These are phyloP conservation scores for Aspergillaceae sp. DNA, from an alignment of 2,329 filamentous ascomycete species.

Conservation along the genomic window DNA sequence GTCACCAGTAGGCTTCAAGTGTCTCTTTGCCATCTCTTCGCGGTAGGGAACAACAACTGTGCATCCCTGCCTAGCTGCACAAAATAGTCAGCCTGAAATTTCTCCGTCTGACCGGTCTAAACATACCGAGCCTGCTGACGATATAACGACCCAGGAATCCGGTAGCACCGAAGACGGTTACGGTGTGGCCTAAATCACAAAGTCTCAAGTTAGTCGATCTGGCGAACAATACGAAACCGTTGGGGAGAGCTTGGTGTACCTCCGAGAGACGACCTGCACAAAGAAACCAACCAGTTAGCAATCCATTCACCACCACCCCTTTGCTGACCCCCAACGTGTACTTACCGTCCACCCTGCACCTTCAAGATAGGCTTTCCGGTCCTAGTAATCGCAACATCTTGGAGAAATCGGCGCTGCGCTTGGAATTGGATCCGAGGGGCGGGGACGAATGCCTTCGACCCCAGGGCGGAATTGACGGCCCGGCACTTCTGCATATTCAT, in stretches of 20 bases:
- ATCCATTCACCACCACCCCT: constrained; percentile 1
- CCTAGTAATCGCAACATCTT: constrained; percentile 86
- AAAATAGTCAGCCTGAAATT: constrained; percentile 19
- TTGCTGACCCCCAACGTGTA: constrained; percentile 13
- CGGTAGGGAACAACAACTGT: constrained; percentile 88
- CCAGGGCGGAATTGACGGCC: constrained; percentile 34
- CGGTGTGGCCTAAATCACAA: constrained; percentile 66
- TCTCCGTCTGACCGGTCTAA: constrained; percentile 12
- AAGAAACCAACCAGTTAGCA: constrained; percentile 15
- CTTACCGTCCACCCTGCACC: constrained; percentile 79
- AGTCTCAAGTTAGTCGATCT: constrained; percentile 18
- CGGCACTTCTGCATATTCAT: constrained; percentile 40
- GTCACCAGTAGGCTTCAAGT: constrained; percentile 93
- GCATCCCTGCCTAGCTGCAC: constrained; percentile 77
- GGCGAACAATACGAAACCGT: constrained; percentile 11
- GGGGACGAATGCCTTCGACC: constrained; percentile 30
- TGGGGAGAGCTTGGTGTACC: constrained; percentile 46
- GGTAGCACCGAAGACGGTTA: constrained; percentile 94
- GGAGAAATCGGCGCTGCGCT: constrained; percentile 45
- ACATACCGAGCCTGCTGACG: constrained; percentile 79
- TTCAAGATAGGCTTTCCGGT: constrained; percentile 94
- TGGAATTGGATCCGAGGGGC: constrained; percentile 31
- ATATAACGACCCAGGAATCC: constrained; percentile 95
- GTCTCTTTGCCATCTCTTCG: constrained; percentile 96
- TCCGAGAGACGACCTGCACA: constrained; percentile 67